Percentiles rank a stretch among this genome's conserved stretches.
These are phyloP conservation scores for Aspergillus taichungensis DNA, from an alignment of 495 filamentous ascomycete species.

Conservation along the genomic window DNA sequence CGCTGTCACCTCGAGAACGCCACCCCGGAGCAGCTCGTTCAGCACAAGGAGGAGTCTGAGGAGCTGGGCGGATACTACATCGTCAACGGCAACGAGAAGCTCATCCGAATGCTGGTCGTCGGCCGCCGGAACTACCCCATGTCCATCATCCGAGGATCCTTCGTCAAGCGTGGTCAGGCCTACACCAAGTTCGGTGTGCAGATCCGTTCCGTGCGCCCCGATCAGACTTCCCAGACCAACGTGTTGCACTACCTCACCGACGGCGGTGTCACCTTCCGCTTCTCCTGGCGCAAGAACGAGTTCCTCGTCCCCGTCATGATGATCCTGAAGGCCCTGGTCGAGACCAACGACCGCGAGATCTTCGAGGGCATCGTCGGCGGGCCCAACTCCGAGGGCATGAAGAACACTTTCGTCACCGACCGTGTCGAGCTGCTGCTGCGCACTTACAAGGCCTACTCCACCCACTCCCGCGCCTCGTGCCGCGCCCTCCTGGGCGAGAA, in stretches of 20 bases:
- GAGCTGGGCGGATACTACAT: constrained; percentile 88
- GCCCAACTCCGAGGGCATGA: constrained; percentile 59
- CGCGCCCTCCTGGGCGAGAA: constrained; percentile 78
- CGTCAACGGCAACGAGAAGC: constrained; percentile 66
- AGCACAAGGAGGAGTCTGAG: constrained; percentile 84
- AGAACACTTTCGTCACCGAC: constrained; percentile 90
- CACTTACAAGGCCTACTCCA: constrained; percentile 81
- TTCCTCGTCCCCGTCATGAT: constrained; percentile 91
- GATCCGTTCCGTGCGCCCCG: constrained; percentile 82
- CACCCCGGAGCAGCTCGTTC: constrained; percentile 70
- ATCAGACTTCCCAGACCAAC: constrained; percentile 96
- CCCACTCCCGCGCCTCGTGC: constrained; percentile 70
- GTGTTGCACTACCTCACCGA: constrained; percentile 92
- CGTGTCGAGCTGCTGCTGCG: constrained; percentile 85
- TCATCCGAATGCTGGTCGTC: constrained; percentile 86
- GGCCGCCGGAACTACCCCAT: constrained; percentile 87
- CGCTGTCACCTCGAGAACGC: constrained; percentile 82
- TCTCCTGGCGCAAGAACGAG: constrained; percentile 97
- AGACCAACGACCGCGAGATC: constrained; percentile 94
- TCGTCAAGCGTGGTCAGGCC: constrained; percentile 69
- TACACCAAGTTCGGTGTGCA: constrained; percentile 89
- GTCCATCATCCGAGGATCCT: constrained; percentile 84
- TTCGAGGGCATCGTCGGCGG: constrained; percentile 80
- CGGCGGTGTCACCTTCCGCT: constrained; percentile 91
- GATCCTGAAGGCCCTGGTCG: constrained; percentile 88